phyloP scores from a whole-genome alignment of 1,139 yeast genomes.

The Zygosaccharomyces sapae region DNA sequence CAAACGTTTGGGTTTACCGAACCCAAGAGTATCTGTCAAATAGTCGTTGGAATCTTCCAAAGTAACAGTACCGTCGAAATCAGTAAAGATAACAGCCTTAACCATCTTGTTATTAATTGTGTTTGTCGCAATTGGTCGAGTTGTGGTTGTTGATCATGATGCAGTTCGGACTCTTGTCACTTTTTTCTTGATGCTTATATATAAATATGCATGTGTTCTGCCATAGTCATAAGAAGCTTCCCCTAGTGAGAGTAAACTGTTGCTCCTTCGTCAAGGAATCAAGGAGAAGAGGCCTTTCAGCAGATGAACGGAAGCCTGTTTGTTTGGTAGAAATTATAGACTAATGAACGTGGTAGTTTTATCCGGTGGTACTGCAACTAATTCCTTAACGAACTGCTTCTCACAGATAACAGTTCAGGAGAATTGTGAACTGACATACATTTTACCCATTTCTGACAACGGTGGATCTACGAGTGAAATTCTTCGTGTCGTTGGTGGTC shows the following conservation, averaged over 20 bases:
- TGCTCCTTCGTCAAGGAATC: not conserved
- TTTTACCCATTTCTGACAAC: conserved; percentile 84
- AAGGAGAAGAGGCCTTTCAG: not conserved
- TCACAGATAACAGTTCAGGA: conserved; percentile 40
- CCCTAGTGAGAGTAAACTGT: not conserved
- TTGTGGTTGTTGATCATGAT: not conserved
- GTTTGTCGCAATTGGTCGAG: not conserved
- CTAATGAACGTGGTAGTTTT: conserved; percentile 44
- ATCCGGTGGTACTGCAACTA: conserved; percentile 77
- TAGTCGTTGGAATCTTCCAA: conserved; percentile 87
- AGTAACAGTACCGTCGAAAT: conserved; percentile 97
- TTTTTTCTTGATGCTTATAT: not conserved
- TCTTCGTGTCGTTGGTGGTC: conserved; percentile 83
- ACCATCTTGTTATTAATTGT: conserved; percentile 24
- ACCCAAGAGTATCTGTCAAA: conserved; percentile 83
- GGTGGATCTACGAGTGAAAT: conserved; percentile 95
- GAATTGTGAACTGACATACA: conserved; percentile 46
- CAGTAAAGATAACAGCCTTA: conserved; percentile 84
- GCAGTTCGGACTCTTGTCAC: not conserved
- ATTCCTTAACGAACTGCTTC: conserved; percentile 55
- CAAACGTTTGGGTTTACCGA: conserved; percentile 66
- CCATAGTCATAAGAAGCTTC: not conserved
- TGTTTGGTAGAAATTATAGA: too few relatives aligned
- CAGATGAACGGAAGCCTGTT: not conserved
- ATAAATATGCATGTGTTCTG: not conserved